Base-by-base conservation (phyloP, 2,329 filamentous ascomycete genomes). In the Botrytis cinerea region DNA sequence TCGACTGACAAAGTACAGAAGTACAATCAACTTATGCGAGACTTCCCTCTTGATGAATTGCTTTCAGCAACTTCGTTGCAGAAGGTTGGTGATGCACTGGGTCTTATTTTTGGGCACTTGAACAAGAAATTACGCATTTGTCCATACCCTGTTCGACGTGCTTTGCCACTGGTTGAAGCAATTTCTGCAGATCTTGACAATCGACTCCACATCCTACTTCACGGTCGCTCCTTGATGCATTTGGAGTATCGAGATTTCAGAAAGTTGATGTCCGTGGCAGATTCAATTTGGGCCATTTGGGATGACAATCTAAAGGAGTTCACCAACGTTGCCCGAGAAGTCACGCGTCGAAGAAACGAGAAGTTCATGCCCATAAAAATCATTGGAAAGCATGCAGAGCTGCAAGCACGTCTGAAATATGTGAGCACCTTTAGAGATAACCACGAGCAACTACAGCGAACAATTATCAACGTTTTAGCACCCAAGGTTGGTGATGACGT, bases 301-400 rank as follows among this genome's bases (percentile, higher is more conserved):
- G 96, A 99, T 78, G 94, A 97, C 72, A 94, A 95, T 79, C 88
- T 97, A 81, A 98, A 98, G 82, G 96, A 98, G 79, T 99, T 99
- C 81, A 98, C 95, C 25, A 97, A 98, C 78, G 93, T 98, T 76
- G 95, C 96, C 48, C 93, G 96, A 83, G 97, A 99, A 80, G 94
- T 97, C 10, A 98, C 94, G 4, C 90, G 95, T 76, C 92, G 95
- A 78, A 90, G 96, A 78, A 97, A 97, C 80, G 97, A 98, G 82
- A 97, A 97, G 82, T 99, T 99, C 82, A 98, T 99, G 76, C 95
- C 95, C 7, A 98, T 99, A 86, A 98, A 98, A 85, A 95, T 99
- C 81, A 89, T 87, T 76, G 92, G 94, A 75, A 92, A 93, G 78
- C 96, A 99, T 81, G 91, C 90, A 57, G 93, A 95, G 81, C 93